Evolutionary conservation across 345 rosid species (phyloP).

Genomic region (Durio zibethinus): DNA sequence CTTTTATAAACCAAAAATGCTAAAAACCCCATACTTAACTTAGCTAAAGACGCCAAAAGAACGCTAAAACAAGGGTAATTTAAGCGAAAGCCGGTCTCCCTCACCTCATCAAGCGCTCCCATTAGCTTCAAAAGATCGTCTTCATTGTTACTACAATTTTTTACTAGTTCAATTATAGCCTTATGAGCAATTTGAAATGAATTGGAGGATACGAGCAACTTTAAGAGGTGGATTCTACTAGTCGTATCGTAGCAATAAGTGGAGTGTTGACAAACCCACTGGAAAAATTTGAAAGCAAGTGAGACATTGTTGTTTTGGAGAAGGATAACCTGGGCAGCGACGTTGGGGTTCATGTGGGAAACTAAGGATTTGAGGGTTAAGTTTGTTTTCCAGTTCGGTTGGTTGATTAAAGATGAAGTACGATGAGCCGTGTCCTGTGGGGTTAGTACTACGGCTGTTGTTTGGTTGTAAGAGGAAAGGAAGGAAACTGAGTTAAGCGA

Average conservation of each 20-base stretch:
- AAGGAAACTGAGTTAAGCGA: constrained; percentile 15
- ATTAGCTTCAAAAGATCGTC: constrained; percentile 33
- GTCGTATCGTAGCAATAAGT: constrained; percentile 37
- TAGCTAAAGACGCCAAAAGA: constrained; percentile 45
- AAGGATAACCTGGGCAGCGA: constrained; percentile 37
- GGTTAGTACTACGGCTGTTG: neutral
- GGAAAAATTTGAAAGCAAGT: constrained; percentile 33
- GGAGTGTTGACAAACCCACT: constrained; percentile 45
- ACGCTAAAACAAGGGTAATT: constrained; percentile 50
- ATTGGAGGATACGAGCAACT: constrained; percentile 27
- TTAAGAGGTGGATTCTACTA: constrained; percentile 31
- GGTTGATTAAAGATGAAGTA: constrained; percentile 26
- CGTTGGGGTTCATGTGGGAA: constrained; percentile 40
- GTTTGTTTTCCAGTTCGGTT: constrained; percentile 34
- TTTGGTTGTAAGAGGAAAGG: constrained; percentile 1
- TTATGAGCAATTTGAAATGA: constrained; percentile 33
- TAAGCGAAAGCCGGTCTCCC: constrained; percentile 36
- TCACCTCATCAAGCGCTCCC: constrained; percentile 33
- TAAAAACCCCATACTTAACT: constrained; percentile 32
- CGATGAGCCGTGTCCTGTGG: constrained; percentile 13
- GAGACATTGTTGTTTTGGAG: constrained; percentile 20
- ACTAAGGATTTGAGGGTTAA: constrained; percentile 33
- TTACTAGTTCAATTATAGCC: constrained; percentile 30
- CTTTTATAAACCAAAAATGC: constrained; percentile 29
- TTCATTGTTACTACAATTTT: constrained; percentile 25